phyloP scores from a whole-genome alignment of 768 basidiomycete genomes.

The Mrakia blollopis region DNA sequence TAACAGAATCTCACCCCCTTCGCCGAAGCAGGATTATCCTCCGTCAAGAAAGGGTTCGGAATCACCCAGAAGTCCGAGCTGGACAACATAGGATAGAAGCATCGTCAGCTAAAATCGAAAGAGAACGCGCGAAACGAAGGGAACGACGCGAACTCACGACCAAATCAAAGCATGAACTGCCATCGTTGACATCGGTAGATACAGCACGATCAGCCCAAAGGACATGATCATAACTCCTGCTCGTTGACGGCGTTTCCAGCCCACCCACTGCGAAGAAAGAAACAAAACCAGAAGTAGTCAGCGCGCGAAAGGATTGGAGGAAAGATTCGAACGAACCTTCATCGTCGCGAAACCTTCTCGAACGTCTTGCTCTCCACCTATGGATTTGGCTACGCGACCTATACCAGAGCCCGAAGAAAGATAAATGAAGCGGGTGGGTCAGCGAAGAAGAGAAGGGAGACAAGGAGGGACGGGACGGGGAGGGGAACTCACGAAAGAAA shows the following conservation, averaged over 20 bases:
- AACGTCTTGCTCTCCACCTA: constrained; percentile 10
- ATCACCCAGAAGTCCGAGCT: constrained; percentile 71
- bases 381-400: constrained; percentile 4
- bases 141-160: constrained; percentile 17
- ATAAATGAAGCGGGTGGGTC: no score
- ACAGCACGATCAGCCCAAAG: constrained; percentile 63
- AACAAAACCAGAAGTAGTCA: no score
- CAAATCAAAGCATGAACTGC: constrained; percentile 62
- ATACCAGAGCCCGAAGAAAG: no score
- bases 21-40: constrained; percentile 7
- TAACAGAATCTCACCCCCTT: constrained; percentile 14
- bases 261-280: background rate
- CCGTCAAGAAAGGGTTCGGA: constrained; percentile 58
- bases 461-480: background rate
- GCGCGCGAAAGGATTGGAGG: no score
- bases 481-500: constrained; percentile 48
- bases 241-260: constrained; percentile 8
- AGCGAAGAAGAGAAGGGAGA: background rate
- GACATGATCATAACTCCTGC: constrained; percentile 50
- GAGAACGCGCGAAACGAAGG: background rate
- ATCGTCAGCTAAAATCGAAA: background rate
- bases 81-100: constrained; percentile 49
- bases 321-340: background rate
- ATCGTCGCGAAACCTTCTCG: constrained; percentile 19
- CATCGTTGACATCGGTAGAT: constrained; percentile 72